Conservation (phyloP, 495 filamentous ascomycete species). For the Ascodesmis nigricans region DNA sequence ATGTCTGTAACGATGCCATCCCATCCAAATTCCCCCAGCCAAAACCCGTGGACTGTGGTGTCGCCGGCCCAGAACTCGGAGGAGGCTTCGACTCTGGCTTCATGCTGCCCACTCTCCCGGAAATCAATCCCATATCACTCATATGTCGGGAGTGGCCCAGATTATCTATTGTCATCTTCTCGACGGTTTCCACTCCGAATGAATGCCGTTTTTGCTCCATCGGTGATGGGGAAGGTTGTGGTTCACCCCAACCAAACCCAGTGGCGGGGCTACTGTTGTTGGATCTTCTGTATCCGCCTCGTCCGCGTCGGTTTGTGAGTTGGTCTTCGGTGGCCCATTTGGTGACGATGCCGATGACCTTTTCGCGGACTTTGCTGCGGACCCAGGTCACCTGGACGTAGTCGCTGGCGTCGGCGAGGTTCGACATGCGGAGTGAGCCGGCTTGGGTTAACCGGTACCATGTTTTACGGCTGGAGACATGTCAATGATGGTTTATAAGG, state of each 20-base stretch:
- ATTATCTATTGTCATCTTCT: background rate
- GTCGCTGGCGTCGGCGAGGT: slow-evolving; percentile 33
- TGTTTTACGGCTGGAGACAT: slow-evolving; percentile 26
- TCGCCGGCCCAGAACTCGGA: no score
- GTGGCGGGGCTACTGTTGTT: slow-evolving; percentile 15
- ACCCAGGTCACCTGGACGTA: slow-evolving; percentile 35
- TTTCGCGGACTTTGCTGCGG: slow-evolving; percentile 29
- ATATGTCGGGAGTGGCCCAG: background rate
- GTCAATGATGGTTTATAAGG: slow-evolving; percentile 6
- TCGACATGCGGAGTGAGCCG: slow-evolving; percentile 33
- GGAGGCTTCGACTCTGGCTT: no score
- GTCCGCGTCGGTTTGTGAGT: slow-evolving; percentile 18
- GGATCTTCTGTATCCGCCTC: slow-evolving; percentile 10
- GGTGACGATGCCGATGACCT: slow-evolving; percentile 32
- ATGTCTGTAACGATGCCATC: no score
- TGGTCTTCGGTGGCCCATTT: slow-evolving; percentile 40
- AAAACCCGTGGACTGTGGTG: slow-evolving; percentile 9
- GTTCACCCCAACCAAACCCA: slow-evolving; percentile 18
- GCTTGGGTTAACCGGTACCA: slow-evolving; percentile 41
- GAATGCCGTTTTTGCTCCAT: background rate
- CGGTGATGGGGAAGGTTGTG: background rate
- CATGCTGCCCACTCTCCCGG: no score
- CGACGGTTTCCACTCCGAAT: background rate
- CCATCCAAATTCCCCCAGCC: slow-evolving; percentile 9
- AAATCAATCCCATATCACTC: no score